Conservation (phyloP, 768 basidiomycete species). For the Boletus insuetus region DNA sequence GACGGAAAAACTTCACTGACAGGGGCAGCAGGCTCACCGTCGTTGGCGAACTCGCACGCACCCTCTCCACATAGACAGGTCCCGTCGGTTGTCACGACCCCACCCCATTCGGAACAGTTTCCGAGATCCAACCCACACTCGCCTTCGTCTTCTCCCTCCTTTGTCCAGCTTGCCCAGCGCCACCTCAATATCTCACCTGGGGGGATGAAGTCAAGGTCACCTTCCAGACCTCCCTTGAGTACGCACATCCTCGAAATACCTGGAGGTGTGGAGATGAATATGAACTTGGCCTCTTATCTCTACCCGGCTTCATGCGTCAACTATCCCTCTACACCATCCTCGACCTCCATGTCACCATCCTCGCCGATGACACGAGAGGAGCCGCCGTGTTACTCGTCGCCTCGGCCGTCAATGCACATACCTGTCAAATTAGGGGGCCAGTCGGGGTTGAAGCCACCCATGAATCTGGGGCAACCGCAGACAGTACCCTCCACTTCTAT, state of each 20-base stretch:
- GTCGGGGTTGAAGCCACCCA: constrained; percentile 11
- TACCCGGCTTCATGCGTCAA: constrained; percentile 40
- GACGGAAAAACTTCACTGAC: constrained; percentile 4
- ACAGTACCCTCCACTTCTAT: constrained; percentile 10
- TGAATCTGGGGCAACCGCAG: constrained; percentile 12
- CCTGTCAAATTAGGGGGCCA: constrained; percentile 19
- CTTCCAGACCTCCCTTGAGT: constrained; percentile 31
- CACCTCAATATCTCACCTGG: constrained; percentile 22
- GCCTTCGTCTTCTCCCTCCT: constrained; percentile 8
- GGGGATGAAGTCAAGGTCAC: constrained; percentile 30
- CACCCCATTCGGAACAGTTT: constrained; percentile 26
- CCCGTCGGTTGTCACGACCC: constrained; percentile 48
- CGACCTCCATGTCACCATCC: constrained; percentile 51
- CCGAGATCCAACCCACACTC: constrained; percentile 14
- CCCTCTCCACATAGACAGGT: constrained; percentile 45
- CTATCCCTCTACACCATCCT: constrained; percentile 58
- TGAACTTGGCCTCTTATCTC: constrained; percentile 7
- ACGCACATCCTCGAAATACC: constrained; percentile 17
- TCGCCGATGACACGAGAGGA: constrained; percentile 30
- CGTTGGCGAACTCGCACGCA: constrained; percentile 15
- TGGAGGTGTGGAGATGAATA: constrained; percentile 13
- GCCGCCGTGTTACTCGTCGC: constrained; percentile 19
- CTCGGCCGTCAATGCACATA: constrained; percentile 12
- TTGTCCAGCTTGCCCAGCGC: constrained; percentile 25
- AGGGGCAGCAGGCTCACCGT: constrained; percentile 8